Conservation (phyloP, 177 flowering plant species). For the Tripterygium wilfordii region DNA sequence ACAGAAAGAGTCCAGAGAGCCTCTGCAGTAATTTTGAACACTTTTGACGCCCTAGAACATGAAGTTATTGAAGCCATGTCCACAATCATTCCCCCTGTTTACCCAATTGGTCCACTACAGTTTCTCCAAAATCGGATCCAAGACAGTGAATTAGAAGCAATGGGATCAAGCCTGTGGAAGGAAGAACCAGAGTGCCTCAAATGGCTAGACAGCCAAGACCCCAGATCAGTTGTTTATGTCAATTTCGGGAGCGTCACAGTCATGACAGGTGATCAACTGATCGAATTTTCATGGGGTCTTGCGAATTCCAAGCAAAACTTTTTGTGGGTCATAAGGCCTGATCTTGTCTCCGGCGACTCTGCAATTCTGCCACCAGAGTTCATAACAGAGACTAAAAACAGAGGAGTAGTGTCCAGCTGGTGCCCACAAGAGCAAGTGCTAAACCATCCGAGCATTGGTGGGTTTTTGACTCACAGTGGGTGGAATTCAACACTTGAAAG, state of each 20-base stretch:
- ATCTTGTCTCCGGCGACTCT: constrained; percentile 23
- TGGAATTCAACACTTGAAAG: constrained; percentile 61
- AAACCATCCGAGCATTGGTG: constrained; percentile 42
- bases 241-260: constrained; percentile 40
- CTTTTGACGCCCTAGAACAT: constrained; percentile 33
- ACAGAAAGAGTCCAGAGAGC: constrained; percentile 21
- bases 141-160: background rate
- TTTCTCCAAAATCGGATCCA: constrained; percentile 8
- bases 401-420: constrained; percentile 42
- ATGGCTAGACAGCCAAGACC: constrained; percentile 31
- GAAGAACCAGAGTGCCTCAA: constrained; percentile 21
- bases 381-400: constrained; percentile 18
- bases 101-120: constrained; percentile 41
- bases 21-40: constrained; percentile 37
- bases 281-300: constrained; percentile 40
- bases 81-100: constrained; percentile 29
- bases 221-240: constrained; percentile 31
- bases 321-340: constrained; percentile 38
- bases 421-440: constrained; percentile 54
- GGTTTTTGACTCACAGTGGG: constrained; percentile 53
- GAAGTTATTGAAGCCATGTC: constrained; percentile 21
- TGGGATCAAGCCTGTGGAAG: constrained; percentile 34
- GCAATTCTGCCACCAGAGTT: constrained; percentile 38
- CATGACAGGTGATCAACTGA: constrained; percentile 23
- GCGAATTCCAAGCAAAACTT: constrained; percentile 23